These are phyloP conservation scores for Aspergillus viridinutans DNA, from an alignment of 2,329 filamentous ascomycete species.

Conservation along the genomic window DNA sequence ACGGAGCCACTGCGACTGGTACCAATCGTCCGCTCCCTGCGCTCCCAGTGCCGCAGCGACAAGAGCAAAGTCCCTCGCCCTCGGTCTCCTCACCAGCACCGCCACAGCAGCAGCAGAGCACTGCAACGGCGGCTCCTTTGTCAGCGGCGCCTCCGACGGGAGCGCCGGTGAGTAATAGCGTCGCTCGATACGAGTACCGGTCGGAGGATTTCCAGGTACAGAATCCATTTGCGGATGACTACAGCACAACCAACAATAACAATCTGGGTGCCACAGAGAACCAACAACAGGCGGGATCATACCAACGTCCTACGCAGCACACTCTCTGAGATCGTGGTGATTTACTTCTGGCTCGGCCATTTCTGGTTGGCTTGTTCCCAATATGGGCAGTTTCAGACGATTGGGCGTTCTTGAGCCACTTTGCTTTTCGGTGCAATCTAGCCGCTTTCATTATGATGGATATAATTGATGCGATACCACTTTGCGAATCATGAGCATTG, in stretches of 20 bases:
- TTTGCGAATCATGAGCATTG: not conserved
- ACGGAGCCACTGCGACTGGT: slow-evolving; percentile 13
- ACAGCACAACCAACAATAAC: slow-evolving; percentile 14
- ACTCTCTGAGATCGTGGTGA: not conserved
- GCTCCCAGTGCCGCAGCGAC: slow-evolving; percentile 13
- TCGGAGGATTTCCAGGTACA: slow-evolving; percentile 38
- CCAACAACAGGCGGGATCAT: not conserved
- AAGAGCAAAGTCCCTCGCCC: slow-evolving; percentile 11
- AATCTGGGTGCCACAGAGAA: slow-evolving; percentile 10
- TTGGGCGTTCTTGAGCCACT: not conserved
- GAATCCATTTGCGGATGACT: slow-evolving; percentile 40
- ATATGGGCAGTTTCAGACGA: not conserved
- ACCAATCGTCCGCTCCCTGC: slow-evolving; percentile 12
- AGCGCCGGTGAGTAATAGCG: slow-evolving; percentile 6
- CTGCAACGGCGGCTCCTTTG: slow-evolving; percentile 9
- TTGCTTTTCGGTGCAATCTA: not conserved
- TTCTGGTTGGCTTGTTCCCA: not conserved
- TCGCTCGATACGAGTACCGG: slow-evolving; percentile 31
- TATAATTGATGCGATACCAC: not conserved
- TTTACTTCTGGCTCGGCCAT: not conserved
- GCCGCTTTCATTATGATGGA: not conserved
- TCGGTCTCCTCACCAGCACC: not conserved
- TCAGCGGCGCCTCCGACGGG: slow-evolving; percentile 7
- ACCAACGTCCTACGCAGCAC: not conserved
- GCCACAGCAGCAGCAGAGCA: not conserved